Evolutionary conservation across 78 protist genomes (phyloP), one percentile per base, ranked within the genome.

Genomic region (Pigoraptor vietnamica): DNA sequence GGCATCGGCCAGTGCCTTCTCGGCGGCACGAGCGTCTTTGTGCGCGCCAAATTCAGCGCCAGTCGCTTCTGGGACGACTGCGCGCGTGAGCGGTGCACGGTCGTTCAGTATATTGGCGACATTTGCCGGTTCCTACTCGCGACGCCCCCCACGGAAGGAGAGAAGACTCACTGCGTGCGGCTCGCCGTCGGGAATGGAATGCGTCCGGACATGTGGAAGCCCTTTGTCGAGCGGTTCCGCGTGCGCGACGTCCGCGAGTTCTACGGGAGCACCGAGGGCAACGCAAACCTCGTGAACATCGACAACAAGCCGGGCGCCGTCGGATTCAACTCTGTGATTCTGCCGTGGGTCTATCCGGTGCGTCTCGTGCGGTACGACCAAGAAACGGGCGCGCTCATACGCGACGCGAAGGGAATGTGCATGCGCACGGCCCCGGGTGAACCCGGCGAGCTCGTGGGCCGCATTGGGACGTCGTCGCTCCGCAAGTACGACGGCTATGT

Each of bases 181-280:
- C 24, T 91, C n/a, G 95, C 95, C 6, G 1, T 95, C 23, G 96
- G 96, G 39, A 95, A 95, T 82, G 96, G 96, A 9, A n/a, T 95
- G 55, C 92, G 95, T 1, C 95, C 96, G 19, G 94, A 92, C 37
- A 56, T 95, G 38, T 95, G 96, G 96, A 1, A 0, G 19, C 33
- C 23, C 24, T 91, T 95, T 48, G 39, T 36, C 25, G 10, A n/a
- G 6, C 91, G 95, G 39, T 87, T 93, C 89, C 24, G 55, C 81
- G 1, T 91, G 25, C 39, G 29, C 2, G n/a, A 33, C 24, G 48
- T 95, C 25, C 90, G 82, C 40, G 96, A 95, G 91, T 87, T 95
- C 34, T 95, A 95, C 90, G 95, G 86, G 33, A 23, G 94, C 29
- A 95, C 96, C 24, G 96, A 95, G 35, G 95, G 90, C 82, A 79